Percentiles rank a stretch among this genome's conserved stretches.
Evolutionary conservation across 2,329 filamentous ascomycete genomes (phyloP).

Genomic region (Fusarium neocosmosporiellum): DNA sequence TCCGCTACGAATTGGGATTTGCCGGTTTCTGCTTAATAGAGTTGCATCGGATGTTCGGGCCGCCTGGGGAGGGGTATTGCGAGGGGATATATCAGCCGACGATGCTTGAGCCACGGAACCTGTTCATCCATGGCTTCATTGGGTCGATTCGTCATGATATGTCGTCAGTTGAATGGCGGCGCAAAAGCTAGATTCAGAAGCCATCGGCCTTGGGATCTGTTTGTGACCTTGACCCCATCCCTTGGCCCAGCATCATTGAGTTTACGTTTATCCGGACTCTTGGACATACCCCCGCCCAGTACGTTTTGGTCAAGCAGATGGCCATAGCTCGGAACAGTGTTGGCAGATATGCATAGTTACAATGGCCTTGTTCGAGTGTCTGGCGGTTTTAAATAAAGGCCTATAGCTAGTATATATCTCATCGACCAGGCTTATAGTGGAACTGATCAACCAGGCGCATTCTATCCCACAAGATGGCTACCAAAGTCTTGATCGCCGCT

Average conservation of each 20-base stretch:
- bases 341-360: neutral
- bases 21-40: neutral
- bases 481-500: neutral
- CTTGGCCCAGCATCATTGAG: neutral
- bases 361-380: neutral
- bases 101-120: constrained; percentile 2
- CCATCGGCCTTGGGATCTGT: neutral
- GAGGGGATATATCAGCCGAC: neutral
- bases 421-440: neutral
- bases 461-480: constrained; percentile 3
- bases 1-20: neutral
- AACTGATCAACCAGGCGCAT: neutral
- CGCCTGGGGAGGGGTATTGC: neutral
- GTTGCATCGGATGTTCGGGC: neutral
- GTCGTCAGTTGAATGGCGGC: neutral
- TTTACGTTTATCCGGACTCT: neutral
- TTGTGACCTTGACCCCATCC: neutral
- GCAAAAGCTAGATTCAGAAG: neutral
- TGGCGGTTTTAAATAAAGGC: neutral
- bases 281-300: neutral
- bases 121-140: neutral
- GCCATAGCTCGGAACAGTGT: neutral
- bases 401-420: neutral
- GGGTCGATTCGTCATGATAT: neutral
- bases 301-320: neutral